These are phyloP conservation scores for Raffaelea deltoideospora DNA, from an alignment of 2,329 filamentous ascomycete genomes.

Conservation along the genomic window DNA sequence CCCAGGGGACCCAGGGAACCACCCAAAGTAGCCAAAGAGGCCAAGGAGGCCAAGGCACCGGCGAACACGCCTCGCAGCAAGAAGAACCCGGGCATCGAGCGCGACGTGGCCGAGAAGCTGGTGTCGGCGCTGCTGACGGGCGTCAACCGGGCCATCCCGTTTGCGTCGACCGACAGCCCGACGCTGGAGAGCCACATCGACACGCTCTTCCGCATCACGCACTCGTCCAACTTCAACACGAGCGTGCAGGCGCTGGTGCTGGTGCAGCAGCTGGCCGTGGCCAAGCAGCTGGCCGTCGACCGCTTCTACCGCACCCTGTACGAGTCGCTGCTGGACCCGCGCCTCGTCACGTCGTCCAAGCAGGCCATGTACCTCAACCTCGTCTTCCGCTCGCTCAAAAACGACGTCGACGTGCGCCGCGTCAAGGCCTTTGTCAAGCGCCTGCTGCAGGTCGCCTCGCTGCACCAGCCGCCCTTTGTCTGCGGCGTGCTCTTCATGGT, in stretches of 20 bases:
- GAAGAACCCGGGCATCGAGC: constrained; percentile 26
- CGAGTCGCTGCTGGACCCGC: constrained; percentile 83
- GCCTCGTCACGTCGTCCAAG: constrained; percentile 80
- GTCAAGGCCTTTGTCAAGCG: constrained; percentile 95
- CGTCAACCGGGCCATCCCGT: constrained; percentile 91
- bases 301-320: constrained; percentile 93
- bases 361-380: constrained; percentile 91
- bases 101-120: constrained; percentile 76
- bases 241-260: constrained; percentile 89
- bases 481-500: constrained; percentile 88
- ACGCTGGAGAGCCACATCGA: constrained; percentile 80
- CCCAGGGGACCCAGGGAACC: constrained; percentile 9
- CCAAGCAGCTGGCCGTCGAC: constrained; percentile 69
- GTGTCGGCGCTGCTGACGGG: constrained; percentile 84
- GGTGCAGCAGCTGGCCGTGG: constrained; percentile 78
- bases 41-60: constrained; percentile 14
- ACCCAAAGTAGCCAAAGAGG: background rate
- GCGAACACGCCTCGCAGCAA: constrained; percentile 20
- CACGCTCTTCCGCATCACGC: constrained; percentile 87
- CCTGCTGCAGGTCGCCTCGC: constrained; percentile 68
- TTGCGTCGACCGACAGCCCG: constrained; percentile 65
- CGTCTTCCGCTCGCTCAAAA: constrained; percentile 74
- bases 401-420: constrained; percentile 75
- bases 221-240: constrained; percentile 98
- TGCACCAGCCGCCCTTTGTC: constrained; percentile 86